These are phyloP conservation scores for Saturnispora quitensis DNA, from an alignment of 805 yeast species.

Conservation along the genomic window DNA sequence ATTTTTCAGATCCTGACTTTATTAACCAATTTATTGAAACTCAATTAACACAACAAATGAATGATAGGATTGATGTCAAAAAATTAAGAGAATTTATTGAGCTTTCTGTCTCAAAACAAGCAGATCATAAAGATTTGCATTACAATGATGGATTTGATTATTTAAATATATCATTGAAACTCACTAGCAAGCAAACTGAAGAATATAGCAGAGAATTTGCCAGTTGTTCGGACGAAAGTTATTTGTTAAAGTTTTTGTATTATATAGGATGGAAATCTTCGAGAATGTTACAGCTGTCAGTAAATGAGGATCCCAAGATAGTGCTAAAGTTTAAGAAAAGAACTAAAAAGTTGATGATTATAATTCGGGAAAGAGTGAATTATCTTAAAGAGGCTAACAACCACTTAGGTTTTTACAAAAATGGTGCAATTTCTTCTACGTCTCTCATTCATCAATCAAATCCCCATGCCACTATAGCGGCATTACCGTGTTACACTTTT, in stretches of 20 bases:
- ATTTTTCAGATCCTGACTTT: constrained; percentile 64
- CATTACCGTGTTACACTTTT: constrained; percentile 1
- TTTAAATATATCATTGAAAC: not conserved
- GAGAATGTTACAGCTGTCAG: constrained; percentile 2
- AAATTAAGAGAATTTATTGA: constrained; percentile 37
- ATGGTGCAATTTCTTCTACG: not conserved
- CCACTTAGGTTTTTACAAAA: not conserved
- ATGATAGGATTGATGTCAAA: constrained; percentile 67
- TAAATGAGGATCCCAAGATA: constrained; percentile 8
- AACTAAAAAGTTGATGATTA: not conserved
- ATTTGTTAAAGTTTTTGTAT: constrained; percentile 1
- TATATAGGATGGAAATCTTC: constrained; percentile 2
- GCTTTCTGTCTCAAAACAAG: not conserved
- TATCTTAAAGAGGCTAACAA: not conserved
- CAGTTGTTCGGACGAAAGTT: not conserved
- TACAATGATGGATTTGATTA: not conserved
- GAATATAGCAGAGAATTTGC: not conserved
- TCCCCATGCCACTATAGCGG: not conserved
- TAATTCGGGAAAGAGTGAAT: not conserved
- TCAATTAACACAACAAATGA: constrained; percentile 52
- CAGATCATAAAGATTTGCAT: not conserved
- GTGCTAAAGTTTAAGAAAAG: constrained; percentile 10
- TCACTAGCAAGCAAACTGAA: constrained; percentile 2
- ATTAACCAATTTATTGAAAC: constrained; percentile 60
- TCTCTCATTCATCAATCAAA: not conserved